Conservation (phyloP, 805 yeast genomes). For the Schwanniomyces yamadae region DNA sequence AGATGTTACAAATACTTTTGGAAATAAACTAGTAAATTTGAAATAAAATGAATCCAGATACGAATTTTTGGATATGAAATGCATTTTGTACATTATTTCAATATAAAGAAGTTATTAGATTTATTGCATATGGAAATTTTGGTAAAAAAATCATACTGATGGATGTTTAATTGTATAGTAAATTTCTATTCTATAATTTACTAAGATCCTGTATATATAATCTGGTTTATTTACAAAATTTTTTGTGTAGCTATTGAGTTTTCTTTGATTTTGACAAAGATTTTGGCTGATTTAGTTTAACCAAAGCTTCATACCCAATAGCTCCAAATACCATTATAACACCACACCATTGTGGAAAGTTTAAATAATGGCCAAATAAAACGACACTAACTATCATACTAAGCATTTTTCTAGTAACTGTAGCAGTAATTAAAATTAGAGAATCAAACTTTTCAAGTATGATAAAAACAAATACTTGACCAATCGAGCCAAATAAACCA, state of each 20-base stretch:
- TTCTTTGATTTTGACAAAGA: conserved; percentile 3
- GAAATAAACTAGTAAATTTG: conserved; percentile 46
- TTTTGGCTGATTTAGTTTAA: conserved; percentile 19
- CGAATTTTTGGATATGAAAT: no score
- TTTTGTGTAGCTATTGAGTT: conserved; percentile 5
- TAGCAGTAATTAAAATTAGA: conserved; percentile 81
- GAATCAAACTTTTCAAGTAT: conserved; percentile 86
- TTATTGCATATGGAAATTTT: no score
- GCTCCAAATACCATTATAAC: conserved; percentile 80
- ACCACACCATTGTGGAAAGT: conserved; percentile 71
- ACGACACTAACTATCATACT: conserved; percentile 90
- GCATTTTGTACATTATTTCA: no score
- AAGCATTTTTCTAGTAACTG: conserved; percentile 94
- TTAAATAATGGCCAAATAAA: conserved; percentile 77
- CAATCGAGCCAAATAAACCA: conserved; percentile 80
- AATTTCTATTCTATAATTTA: no score
- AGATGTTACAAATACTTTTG: conserved; percentile 45
- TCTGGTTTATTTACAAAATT: neutral
- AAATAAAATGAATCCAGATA: no score
- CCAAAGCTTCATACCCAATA: conserved; percentile 71
- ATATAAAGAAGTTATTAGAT: no score
- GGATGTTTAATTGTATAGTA: no score
- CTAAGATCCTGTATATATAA: conserved; percentile 2
- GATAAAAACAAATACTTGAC: conserved; percentile 89
- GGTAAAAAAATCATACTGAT: no score